Conservation (phyloP, 345 rosid species). For the Mangifera indica region DNA sequence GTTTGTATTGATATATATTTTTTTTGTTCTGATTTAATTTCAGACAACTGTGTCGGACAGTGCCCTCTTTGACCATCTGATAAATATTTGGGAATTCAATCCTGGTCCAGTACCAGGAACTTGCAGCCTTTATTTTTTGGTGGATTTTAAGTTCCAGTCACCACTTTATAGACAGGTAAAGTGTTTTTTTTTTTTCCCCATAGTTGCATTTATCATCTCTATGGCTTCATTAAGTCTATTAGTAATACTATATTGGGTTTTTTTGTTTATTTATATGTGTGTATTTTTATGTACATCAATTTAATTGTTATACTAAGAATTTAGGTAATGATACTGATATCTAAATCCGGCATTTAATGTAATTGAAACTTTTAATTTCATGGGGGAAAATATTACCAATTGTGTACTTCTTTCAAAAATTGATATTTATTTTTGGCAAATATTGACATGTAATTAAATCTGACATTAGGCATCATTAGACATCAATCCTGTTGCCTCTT, state of each 20-base stretch:
- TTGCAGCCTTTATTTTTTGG: conserved; percentile 67
- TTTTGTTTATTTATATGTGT: too few relatives aligned
- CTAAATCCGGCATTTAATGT: too few relatives aligned
- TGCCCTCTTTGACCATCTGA: conserved; percentile 79
- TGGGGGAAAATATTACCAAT: neutral
- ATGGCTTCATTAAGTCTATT: neutral
- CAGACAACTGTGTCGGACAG: conserved; percentile 86
- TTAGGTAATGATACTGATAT: too few relatives aligned
- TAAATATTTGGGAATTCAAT: conserved; percentile 87
- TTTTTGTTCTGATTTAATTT: conserved; percentile 23
- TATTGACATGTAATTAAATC: too few relatives aligned
- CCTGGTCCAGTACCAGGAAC: conserved; percentile 90
- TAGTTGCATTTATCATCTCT: neutral
- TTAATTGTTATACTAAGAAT: neutral
- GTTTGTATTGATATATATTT: conserved; percentile 4
- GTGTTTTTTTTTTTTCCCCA: neutral
- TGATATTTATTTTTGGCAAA: neutral
- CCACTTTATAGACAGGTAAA: conserved; percentile 94
- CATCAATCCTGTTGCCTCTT: neutral
- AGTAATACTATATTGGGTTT: neutral
- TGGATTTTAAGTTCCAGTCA: conserved; percentile 91
- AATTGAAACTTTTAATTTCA: neutral
- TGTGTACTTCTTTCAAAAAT: neutral
- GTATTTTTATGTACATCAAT: neutral
- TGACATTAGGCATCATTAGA: neutral